Evolutionary conservation across 345 rosid genomes (phyloP), one percentile per base, ranked within the genome.

Genomic region (Nephelium lappaceum): DNA sequence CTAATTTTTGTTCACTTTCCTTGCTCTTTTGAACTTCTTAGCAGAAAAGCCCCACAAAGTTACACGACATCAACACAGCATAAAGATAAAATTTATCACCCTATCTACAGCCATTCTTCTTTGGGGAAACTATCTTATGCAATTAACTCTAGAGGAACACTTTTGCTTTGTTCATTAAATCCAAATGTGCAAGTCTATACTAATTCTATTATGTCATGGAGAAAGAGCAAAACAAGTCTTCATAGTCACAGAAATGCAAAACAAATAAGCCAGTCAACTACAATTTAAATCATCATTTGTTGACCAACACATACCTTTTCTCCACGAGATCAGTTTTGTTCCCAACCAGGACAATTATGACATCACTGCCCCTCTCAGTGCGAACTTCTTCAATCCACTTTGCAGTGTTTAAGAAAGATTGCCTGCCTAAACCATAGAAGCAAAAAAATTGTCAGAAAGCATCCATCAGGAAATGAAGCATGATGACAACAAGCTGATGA

Each of bases 321-420:
- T 92, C 97, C 74, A 92, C 94, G 49, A 92, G 97, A 74, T 92
- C 97, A 3, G 97, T 92, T 83, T 92, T 92, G 81, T 92, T 92
- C 61, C 97, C 97, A 63, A 92, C 97, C 74, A 92, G 91, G 67
- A 92, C 91, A 76, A 92, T 90, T 67, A 92, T 92, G 72, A 92
- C 94, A 85, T 92, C 97, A 72, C 94, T 90, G 79, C 97, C 97
- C 68, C 97, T 85, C 85, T 92, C 94, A 57, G 91, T 86, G 77
- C 97, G 91, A 77, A 92, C 96, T 83, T 90, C 96, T 69, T 92
- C 96, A 75, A 92, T 92, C 96, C 96, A 92, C 77, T 90, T 92
- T 12, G 91, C 78, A 73, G 94, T 90, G 86, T 90, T 92, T 23
- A 91, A 80, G 78, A 92, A 90, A 1, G 97, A 89, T 67, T 89